Conservation (phyloP, 805 yeast species). For the Dipodascus albidus region DNA sequence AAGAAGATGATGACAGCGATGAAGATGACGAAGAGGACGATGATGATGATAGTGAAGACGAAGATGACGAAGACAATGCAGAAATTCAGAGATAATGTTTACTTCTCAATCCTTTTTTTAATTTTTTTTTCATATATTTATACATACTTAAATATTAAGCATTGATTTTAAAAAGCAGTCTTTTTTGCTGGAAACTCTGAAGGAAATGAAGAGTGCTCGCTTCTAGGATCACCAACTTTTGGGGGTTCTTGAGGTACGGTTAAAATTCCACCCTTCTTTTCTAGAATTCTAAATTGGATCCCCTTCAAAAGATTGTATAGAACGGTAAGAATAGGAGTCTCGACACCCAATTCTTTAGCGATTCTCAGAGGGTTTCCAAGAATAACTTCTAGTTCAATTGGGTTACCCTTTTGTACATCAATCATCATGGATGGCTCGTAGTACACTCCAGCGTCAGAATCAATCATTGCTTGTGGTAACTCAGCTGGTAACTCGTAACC, state of each 20-base stretch:
- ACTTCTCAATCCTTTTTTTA: background rate
- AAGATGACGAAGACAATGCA: background rate
- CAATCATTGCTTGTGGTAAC: constrained; percentile 39
- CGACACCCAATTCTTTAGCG: constrained; percentile 36
- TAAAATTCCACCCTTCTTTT: constrained; percentile 32
- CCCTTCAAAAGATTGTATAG: constrained; percentile 49
- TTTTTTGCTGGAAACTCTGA: background rate
- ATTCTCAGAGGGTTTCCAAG: constrained; percentile 50
- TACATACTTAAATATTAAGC: background rate
- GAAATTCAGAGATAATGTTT: background rate
- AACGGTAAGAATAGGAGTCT: constrained; percentile 47
- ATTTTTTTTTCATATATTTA: background rate
- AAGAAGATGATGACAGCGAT: constrained; percentile 30
- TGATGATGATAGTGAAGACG: background rate
- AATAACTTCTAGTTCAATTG: constrained; percentile 61
- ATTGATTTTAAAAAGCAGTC: background rate
- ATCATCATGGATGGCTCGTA: constrained; percentile 67
- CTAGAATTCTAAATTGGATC: constrained; percentile 52
- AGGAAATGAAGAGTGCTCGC: constrained; percentile 2
- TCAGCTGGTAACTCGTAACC: constrained; percentile 43
- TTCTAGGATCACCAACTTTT: constrained; percentile 3
- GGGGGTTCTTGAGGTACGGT: background rate
- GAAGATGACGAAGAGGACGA: constrained; percentile 1
- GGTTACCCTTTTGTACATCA: constrained; percentile 53
- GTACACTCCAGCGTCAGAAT: constrained; percentile 46